Evolutionary conservation across 1,284 basidiomycete genomes (phyloP), one percentile per base, ranked within the genome.

Genomic region (Malassezia slooffiae): DNA sequence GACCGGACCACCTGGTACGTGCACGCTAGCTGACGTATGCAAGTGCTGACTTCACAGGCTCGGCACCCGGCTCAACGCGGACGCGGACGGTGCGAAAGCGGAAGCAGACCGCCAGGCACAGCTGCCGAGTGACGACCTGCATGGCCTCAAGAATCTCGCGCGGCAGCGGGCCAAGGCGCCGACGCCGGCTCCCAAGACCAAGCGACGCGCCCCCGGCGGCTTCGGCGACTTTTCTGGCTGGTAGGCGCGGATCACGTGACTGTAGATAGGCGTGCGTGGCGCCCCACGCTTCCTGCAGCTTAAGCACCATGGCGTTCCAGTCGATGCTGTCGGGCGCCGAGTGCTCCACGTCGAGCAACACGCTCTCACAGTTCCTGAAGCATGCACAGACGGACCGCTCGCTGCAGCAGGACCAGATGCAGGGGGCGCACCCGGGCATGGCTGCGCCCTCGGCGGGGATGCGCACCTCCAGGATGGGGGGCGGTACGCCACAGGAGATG

Each of bases 351-450:
- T 76, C 80, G 5, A 77, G 81, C 43, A 96, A 95, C 67, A 87
- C 89, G 4, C 75, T 97, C 23, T 80, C 84, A 15, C 83, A 88
- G 61, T 81, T 96, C 32, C 75, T 91, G 48, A 95, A 95, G 70
- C 84, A 93, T 59, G 80, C 88, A 4, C 85, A 89, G 52, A 80
- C 80, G 3, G 90, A 96, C 72, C 80, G 83, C 43, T 87, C 85
- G 62, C 71, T 93, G 26, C 86, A 90, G 47, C 61, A 67, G 45
- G 65, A 48, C 33, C 17, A 30, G 7, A 33, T 43, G 40, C 40
- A 38, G 12, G 23, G 27, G 1, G 33, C 22, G 10, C 13, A 12
- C 29, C 5, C 27, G 5, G 41, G 41, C 17, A 1, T 26, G 23
- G 23, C 1, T 5, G 15, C 3, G 6, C 23, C 4, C 8, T 24